A percentile compares a stretch with the other conserved stretches of the same genome.
Evolutionary conservation across 1,284 basidiomycete species (phyloP).

Genomic region (Boletus mariae): DNA sequence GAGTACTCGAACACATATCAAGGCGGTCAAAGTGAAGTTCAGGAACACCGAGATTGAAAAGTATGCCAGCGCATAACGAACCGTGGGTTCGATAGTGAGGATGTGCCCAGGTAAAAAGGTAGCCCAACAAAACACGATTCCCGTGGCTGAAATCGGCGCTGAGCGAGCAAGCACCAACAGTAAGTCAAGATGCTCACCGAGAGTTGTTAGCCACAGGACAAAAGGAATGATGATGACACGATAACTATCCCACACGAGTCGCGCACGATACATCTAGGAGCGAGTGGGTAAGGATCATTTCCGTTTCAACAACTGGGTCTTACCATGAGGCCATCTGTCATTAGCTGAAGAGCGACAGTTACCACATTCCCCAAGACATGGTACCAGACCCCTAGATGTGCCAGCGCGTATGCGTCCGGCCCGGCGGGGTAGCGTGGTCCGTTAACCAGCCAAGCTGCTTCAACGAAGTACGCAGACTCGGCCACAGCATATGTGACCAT

Average conservation of each 20-base stretch:
- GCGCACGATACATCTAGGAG: neutral
- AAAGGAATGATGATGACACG: slow-evolving; percentile 2
- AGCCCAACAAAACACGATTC: neutral
- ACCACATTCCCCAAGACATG: slow-evolving; percentile 1
- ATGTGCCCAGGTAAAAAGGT: neutral
- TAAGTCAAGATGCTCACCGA: slow-evolving; percentile 1
- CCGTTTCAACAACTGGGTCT: neutral
- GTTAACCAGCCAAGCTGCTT: no score
- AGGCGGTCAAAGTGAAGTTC: slow-evolving; percentile 3
- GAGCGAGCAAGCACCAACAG: no score
- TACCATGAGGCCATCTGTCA: slow-evolving; percentile 11
- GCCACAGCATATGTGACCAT: no score
- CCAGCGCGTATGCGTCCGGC: neutral
- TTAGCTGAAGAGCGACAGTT: slow-evolving; percentile 5
- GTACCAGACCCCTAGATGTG: neutral
- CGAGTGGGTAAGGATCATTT: no score
- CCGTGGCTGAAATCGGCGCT: neutral
- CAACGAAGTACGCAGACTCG: no score
- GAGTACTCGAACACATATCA: slow-evolving; percentile 6
- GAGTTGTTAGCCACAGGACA: slow-evolving; percentile 5
- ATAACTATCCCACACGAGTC: neutral
- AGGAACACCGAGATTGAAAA: slow-evolving; percentile 2
- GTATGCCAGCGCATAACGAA: slow-evolving; percentile 6
- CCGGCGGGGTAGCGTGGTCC: slow-evolving; percentile 3
- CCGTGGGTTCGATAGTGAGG: neutral